Evolutionary conservation across 768 basidiomycete species (phyloP).

Genomic region (Rhizopogon vulgaris): DNA sequence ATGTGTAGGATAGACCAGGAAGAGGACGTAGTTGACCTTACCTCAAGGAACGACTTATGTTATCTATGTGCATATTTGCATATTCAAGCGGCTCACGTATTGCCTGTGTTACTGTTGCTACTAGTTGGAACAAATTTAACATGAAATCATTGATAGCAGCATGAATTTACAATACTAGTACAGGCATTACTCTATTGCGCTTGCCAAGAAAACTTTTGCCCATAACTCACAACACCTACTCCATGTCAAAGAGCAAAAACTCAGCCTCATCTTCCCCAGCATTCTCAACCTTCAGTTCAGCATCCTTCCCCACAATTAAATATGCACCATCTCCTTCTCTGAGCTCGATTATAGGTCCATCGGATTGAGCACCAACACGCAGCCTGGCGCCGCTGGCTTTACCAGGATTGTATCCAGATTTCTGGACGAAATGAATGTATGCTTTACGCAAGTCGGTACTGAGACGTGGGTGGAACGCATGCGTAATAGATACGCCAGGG

Average conservation of each 20-base stretch:
- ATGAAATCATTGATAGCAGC: background rate
- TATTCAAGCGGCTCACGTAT: too few species aligned
- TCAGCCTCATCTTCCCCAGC: conserved; percentile 63
- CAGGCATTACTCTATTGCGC: too few species aligned
- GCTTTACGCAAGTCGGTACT: conserved; percentile 42
- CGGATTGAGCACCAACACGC: conserved; percentile 38
- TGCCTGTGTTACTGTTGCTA: too few species aligned
- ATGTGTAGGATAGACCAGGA: too few species aligned
- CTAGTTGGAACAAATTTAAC: background rate
- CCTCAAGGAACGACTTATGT: background rate
- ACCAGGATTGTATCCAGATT: conserved; percentile 67
- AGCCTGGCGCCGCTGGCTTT: conserved; percentile 52
- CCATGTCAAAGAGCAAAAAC: conserved; percentile 76
- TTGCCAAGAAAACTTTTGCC: too few species aligned
- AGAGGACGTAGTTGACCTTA: too few species aligned
- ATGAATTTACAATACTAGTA: background rate
- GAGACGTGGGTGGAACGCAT: conserved; percentile 36
- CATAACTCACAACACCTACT: conserved; percentile 21
- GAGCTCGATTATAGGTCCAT: conserved; percentile 43
- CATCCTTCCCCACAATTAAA: conserved; percentile 38
- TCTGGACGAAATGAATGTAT: conserved; percentile 85
- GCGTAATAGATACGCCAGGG: conserved; percentile 44
- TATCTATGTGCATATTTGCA: too few species aligned
- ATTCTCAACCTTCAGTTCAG: conserved; percentile 47
- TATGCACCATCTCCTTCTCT: conserved; percentile 90